A percentile compares a stretch with the other conserved stretches of the same genome.
Conservation (phyloP, 2,329 filamentous ascomycete species). For the Apiospora hydei region DNA sequence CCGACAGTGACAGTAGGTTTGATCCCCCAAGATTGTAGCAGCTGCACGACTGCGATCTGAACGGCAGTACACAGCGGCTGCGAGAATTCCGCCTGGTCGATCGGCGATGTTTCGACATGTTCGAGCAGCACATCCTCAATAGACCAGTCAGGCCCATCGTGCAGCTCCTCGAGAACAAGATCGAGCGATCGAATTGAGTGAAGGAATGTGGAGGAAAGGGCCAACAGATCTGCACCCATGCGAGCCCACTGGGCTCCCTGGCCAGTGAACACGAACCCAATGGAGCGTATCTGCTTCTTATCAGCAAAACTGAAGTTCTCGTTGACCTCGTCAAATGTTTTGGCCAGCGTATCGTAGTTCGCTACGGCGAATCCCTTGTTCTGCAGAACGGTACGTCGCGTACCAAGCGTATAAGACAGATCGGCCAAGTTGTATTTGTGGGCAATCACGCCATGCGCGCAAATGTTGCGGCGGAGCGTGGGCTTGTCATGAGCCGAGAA, state of each 20-base stretch:
- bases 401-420: constrained; percentile 30
- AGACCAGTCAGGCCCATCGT: constrained; percentile 17
- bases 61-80: constrained; percentile 53
- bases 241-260: constrained; percentile 52
- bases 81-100: constrained; percentile 29
- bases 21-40: constrained; percentile 46
- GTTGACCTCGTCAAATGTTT: background rate
- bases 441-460: constrained; percentile 24
- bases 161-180: background rate
- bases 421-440: constrained; percentile 30
- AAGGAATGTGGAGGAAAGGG: constrained; percentile 25
- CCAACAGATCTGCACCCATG: constrained; percentile 45
- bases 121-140: constrained; percentile 2
- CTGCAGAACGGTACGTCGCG: constrained; percentile 20
- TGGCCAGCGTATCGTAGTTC: constrained; percentile 17
- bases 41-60: constrained; percentile 51
- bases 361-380: too few relatives aligned
- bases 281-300: constrained; percentile 28
- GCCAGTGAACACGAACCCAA: constrained; percentile 53
- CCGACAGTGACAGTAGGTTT: constrained; percentile 44
- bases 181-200: background rate
- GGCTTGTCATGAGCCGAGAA: background rate
- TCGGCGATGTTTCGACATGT: background rate
- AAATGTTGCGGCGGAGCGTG: background rate
- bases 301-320: constrained; percentile 17